These are phyloP conservation scores for Erodium maritimum DNA, from an alignment of 345 rosid species.

Conservation along the genomic window DNA sequence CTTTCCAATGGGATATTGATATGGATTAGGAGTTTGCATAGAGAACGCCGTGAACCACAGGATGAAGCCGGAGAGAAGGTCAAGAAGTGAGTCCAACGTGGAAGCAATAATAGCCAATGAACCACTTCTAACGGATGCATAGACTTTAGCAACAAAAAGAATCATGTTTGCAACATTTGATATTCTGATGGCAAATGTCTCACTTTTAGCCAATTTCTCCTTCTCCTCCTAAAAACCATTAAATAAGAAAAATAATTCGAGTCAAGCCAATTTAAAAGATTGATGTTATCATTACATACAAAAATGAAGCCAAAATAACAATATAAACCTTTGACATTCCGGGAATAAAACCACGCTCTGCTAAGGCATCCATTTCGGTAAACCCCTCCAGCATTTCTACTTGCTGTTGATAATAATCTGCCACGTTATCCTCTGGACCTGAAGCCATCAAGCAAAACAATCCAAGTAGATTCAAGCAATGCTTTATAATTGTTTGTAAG, in stretches of 20 bases:
- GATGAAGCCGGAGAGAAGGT: conserved; percentile 96
- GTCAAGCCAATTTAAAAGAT: conserved; percentile 4
- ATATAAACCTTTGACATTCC: conserved; percentile 64
- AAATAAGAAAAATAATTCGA: conserved; percentile 7
- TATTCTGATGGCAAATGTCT: conserved; percentile 79
- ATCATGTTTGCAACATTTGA: conserved; percentile 89
- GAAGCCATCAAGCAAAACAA: conserved; percentile 14
- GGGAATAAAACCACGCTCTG: conserved; percentile 88
- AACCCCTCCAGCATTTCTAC: conserved; percentile 95
- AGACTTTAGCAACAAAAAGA: conserved; percentile 89
- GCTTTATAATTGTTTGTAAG: not conserved
- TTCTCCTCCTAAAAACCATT: conserved; percentile 62
- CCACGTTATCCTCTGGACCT: conserved; percentile 90
- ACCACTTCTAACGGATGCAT: conserved; percentile 82
- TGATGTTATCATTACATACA: not conserved
- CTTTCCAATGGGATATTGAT: conserved; percentile 94
- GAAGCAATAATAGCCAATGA: conserved; percentile 95
- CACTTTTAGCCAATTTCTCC: conserved; percentile 76
- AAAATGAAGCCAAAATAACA: not conserved
- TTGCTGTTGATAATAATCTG: conserved; percentile 95
- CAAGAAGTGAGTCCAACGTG: conserved; percentile 94
- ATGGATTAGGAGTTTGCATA: conserved; percentile 91
- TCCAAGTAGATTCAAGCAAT: not conserved
- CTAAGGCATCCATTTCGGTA: conserved; percentile 86
- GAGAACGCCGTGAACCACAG: conserved; percentile 98